Base-by-base conservation (phyloP, 176 grass and related monocot genomes). In the Oryza officinalis region DNA sequence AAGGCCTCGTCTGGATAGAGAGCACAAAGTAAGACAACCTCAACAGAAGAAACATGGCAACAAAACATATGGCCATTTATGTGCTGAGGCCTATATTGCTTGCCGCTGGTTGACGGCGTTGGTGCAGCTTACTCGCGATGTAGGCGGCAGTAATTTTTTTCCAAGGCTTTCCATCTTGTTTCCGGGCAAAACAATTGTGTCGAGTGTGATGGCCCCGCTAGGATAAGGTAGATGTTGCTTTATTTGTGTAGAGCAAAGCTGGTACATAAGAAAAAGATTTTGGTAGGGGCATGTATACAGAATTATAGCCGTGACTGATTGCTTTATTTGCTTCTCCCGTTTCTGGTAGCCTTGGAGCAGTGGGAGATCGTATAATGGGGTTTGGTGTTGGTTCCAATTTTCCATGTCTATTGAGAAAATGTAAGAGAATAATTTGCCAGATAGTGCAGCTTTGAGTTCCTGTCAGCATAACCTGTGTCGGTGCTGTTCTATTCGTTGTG, bases 201-300 rank as follows among this genome's bases (percentile, higher is more conserved):
- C 13, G 66, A 64, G 69, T 89, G 77, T 75, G 76, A 89, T 86
- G 69, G 70, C 67, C 80, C 86, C 69, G 28, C 50, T 89, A 83
- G 68, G 87, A 81, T 88, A 89, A 83, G 68, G 87, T 91, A 89
- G 87, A 77, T 79, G 80, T 81, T 79, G 80, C 85, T 89, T 87
- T 65, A 77, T 87, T 84, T 92, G 52, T 92, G 80, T 86, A 84
- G 87, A 81, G 76, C 81, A 84, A 80, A 81, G 80, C 43, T 84
- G 73, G 91, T 87, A 89, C 81, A 92, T 89, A 92, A 89, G 84
- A 81, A 90, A 79, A 75, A 31, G 37, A 87, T 84, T 92, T 92
- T 89, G 80, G 70, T 87, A 87, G 57, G 77, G 87, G 60, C 75
- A 86, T 92, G 76, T 89, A 89, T 81, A 87, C 80, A 89, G 67